Percentiles rank a stretch among this genome's conserved stretches.
Conservation (phyloP, 2,329 filamentous ascomycete species). For the Colletotrichum gigasporum region DNA sequence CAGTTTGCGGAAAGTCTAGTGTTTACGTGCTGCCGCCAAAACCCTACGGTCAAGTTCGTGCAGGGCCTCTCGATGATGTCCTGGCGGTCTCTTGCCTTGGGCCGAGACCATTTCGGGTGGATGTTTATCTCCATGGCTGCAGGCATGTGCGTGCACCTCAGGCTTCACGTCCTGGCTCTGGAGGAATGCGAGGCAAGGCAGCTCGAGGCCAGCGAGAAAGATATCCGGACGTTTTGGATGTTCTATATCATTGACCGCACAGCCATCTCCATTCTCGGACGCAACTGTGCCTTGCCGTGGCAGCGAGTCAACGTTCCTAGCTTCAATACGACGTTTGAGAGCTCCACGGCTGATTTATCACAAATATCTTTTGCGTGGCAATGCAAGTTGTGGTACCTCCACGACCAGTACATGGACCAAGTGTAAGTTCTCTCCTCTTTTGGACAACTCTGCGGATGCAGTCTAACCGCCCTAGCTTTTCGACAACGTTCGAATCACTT, state of each 20-base stretch:
- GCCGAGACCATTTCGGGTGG: conserved; percentile 32
- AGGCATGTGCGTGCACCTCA: conserved; percentile 30
- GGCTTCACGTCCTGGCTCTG: conserved; percentile 29
- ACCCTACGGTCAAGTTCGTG: conserved; percentile 25
- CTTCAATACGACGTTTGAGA: conserved; percentile 28
- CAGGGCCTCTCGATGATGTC: conserved; percentile 33
- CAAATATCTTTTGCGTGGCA: conserved; percentile 32
- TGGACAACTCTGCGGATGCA: background rate
- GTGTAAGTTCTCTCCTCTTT: conserved; percentile 12
- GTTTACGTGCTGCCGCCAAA: conserved; percentile 29
- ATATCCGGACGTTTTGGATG: conserved; percentile 34
- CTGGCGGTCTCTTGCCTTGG: conserved; percentile 31
- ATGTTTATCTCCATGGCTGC: conserved; percentile 34
- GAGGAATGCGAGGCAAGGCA: conserved; percentile 29
- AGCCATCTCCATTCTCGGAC: conserved; percentile 31
- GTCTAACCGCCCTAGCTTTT: conserved; percentile 29
- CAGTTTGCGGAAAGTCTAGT: conserved; percentile 30
- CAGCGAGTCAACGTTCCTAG: conserved; percentile 30
- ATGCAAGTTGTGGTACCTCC: conserved; percentile 33
- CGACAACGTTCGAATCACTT: conserved; percentile 28
- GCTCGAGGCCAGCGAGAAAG: conserved; percentile 27
- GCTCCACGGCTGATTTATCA: conserved; percentile 9
- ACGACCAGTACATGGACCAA: conserved; percentile 33
- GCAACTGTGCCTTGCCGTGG: conserved; percentile 33
- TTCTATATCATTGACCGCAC: conserved; percentile 34